Base-by-base conservation (phyloP, 805 yeast genomes). In the Teunomyces panamensis region DNA sequence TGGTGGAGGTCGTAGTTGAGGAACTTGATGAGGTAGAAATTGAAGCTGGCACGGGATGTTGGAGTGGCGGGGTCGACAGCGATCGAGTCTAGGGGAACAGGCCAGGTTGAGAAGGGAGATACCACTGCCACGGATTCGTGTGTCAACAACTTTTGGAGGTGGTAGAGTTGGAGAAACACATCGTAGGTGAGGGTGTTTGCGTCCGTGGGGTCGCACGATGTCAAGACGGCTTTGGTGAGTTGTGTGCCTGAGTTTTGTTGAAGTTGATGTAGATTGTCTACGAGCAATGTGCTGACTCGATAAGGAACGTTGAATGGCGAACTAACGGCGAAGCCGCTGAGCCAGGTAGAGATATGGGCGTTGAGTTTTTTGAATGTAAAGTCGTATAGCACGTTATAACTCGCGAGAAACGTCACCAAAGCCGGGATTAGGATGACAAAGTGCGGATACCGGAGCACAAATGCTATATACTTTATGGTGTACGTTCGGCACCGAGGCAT, bases 361-460 rank as follows among this genome's bases (percentile, higher is more conserved):
- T 64, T 66, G 45, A 65, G 35, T 14, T 54, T 54, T 43, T 56
- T 58, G 34, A 69, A 56, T 7, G 70, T 57, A 39, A 62, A 58
- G 47, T 69, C 74, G 49, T 71, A 71, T n/a, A 60, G 43, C 9
- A 69, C 60, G 46, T 64, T 60, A 56, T 69, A 72, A 1, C 73
- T 65, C n/a, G 68, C 39, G 2, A 64, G 52, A 47, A 69, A 71
- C 24, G 64, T 54, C 8, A 62, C 27, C 16, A 70, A 42, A 6
- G 68, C 56, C 13, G 74, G 73, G 9, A 68, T 20, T 39, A 70
- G 42, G 13, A 72, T 67, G 37, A 58, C 47, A 7, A 56, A 30
- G 39, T 56, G 58, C 2, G 76, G 74, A 32, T 58, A 53, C 33
- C 58, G 52, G 30, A 69, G 51, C 13, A 64, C 46, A 28, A 50